A percentile compares a stretch with the other conserved stretches of the same genome.
These are phyloP conservation scores for Pichia terricola DNA, from an alignment of 1,139 yeast genomes.

Conservation along the genomic window DNA sequence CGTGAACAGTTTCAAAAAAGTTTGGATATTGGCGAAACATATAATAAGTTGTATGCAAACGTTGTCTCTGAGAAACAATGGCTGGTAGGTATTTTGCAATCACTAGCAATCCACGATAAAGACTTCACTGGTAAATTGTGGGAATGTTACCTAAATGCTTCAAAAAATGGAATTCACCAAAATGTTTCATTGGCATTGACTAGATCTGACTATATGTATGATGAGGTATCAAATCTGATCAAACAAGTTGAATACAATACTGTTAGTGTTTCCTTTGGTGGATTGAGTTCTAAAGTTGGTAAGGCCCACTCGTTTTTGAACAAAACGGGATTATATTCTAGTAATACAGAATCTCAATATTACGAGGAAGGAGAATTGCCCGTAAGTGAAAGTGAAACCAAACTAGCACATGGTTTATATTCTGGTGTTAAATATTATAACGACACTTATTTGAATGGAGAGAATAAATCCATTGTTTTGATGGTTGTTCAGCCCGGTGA, in stretches of 20 bases:
- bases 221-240: conserved; percentile 38
- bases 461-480: conserved; percentile 44
- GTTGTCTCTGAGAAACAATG: conserved; percentile 51
- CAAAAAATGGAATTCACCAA: conserved; percentile 47
- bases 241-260: conserved; percentile 96
- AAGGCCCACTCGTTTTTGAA: conserved; percentile 62
- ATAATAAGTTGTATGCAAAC: conserved; percentile 65
- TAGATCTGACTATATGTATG: conserved; percentile 84
- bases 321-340: conserved; percentile 42
- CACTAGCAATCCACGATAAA: conserved; percentile 50
- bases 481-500: conserved; percentile 81
- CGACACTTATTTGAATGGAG: conserved; percentile 20
- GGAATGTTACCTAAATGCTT: conserved; percentile 44
- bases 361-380: conserved; percentile 44
- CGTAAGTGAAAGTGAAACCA: conserved; percentile 49
- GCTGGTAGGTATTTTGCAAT: conserved; percentile 47
- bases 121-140: conserved; percentile 78
- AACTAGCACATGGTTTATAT: conserved; percentile 64
- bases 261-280: conserved; percentile 92
- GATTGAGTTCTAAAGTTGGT: conserved; percentile 73
- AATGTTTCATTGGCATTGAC: conserved; percentile 73
- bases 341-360: conserved; percentile 32
- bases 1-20: conserved; percentile 57
- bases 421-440: conserved; percentile 51
- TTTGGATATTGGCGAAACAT: conserved; percentile 52